Conservation (phyloP, 2,329 filamentous ascomycete species). For the Fusarium cicatricum region DNA sequence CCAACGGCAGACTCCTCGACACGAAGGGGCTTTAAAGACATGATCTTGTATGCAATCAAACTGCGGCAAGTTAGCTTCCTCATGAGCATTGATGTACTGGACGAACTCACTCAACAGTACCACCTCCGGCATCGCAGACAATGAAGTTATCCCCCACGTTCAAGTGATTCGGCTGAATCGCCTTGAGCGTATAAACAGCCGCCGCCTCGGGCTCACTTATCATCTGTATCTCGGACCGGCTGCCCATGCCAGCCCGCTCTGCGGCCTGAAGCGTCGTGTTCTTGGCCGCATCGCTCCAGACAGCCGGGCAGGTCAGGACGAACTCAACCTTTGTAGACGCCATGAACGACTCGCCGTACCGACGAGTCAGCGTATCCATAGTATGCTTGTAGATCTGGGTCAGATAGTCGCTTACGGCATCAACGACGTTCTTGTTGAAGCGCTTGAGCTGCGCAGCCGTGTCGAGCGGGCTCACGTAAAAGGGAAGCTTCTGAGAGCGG, state of each 20-base stretch:
- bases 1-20: conserved; percentile 84
- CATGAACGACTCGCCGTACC: conserved; percentile 84
- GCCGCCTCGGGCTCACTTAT: conserved; percentile 84
- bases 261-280: conserved; percentile 82
- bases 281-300: conserved; percentile 88
- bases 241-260: conserved; percentile 80
- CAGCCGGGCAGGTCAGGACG: conserved; percentile 81
- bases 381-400: conserved; percentile 80
- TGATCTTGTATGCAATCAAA: conserved; percentile 83
- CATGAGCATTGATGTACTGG: accelerated
- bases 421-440: conserved; percentile 78
- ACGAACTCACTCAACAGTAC: conserved; percentile 68
- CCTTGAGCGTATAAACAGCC: conserved; percentile 81
- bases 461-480: conserved; percentile 80
- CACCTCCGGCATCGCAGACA: conserved; percentile 70
- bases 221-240: conserved; percentile 74
- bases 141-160: conserved; percentile 73
- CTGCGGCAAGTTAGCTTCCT: conserved; percentile 46
- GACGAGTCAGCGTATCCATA: conserved; percentile 76
- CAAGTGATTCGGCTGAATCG: conserved; percentile 78
- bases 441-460: conserved; percentile 79
- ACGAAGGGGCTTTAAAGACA: conserved; percentile 73
- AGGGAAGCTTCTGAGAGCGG: conserved; percentile 79
- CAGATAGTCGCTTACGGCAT: conserved; percentile 82
- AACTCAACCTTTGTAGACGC: conserved; percentile 78